Percentiles rank a stretch among this genome's conserved stretches.
These are phyloP conservation scores for Zea mays DNA, from an alignment of 176 grass and related monocot species.

Conservation along the genomic window DNA sequence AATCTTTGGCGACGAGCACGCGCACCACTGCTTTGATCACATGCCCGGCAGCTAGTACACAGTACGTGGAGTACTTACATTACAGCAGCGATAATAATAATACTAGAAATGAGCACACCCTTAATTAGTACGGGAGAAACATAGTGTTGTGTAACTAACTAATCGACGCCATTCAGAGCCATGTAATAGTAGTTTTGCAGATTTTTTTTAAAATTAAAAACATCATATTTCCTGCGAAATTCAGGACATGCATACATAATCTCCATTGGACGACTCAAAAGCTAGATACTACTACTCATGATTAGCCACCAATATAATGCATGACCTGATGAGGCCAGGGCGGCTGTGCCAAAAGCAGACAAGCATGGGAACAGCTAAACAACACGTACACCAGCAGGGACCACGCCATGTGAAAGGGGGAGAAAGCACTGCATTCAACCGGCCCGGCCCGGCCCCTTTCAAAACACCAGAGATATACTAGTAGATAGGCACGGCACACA, in stretches of 20 bases:
- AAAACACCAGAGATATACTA: conserved; percentile 44
- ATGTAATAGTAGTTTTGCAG: too few relatives aligned
- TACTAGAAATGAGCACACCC: too few relatives aligned
- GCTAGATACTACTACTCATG: too few relatives aligned
- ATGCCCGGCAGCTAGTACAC: neutral
- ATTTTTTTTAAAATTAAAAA: neutral
- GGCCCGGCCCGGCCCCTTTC: conserved; percentile 34
- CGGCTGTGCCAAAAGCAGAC: conserved; percentile 37
- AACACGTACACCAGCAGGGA: conserved; percentile 47
- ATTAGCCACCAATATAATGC: neutral
- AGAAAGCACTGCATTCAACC: conserved; percentile 8
- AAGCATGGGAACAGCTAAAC: conserved; percentile 59
- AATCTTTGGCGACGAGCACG: conserved; percentile 13
- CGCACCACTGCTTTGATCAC: conserved; percentile 8
- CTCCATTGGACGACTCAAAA: conserved; percentile 28
- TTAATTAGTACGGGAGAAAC: too few relatives aligned
- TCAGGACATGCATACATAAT: neutral
- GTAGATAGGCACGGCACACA: neutral
- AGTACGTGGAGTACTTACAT: neutral
- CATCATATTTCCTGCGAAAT: neutral
- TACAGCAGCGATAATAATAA: neutral
- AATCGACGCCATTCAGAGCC: too few relatives aligned
- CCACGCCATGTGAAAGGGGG: conserved; percentile 36
- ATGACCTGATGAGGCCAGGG: neutral
- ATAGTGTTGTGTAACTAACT: too few relatives aligned